phyloP scores from a whole-genome alignment of 2,329 filamentous ascomycete genomes.

The Dactylellina leptospora region DNA sequence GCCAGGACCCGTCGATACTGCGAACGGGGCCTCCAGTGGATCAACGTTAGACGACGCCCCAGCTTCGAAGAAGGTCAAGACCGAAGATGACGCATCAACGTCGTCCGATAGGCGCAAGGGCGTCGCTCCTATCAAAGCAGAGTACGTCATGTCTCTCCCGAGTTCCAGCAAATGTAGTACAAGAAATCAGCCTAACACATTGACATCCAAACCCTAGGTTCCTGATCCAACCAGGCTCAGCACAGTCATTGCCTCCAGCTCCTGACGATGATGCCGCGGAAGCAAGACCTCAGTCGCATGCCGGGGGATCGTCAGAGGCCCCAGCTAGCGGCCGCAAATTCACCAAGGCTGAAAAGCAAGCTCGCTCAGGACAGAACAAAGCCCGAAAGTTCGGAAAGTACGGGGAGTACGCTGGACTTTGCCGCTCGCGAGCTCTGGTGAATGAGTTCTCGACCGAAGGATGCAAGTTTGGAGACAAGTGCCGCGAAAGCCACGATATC shows the following conservation, averaged over 20 bases:
- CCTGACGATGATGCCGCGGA: slow-evolving; percentile 56
- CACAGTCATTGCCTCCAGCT: slow-evolving; percentile 31
- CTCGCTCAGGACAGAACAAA: slow-evolving; percentile 57
- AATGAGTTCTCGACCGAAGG: slow-evolving; percentile 59
- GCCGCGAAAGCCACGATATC: slow-evolving; percentile 83
- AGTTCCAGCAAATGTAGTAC: too few species aligned
- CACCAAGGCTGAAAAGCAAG: slow-evolving; percentile 48
- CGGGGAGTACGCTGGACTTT: slow-evolving; percentile 52
- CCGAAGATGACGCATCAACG: slow-evolving; percentile 29
- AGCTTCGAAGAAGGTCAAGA: slow-evolving; percentile 46
- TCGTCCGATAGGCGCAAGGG: slow-evolving; percentile 36
- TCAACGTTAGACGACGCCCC: slow-evolving; percentile 35
- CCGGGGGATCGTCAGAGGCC: slow-evolving; percentile 25
- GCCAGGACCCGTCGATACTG: slow-evolving; percentile 7
- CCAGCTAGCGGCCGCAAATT: slow-evolving; percentile 37
- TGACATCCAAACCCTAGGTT: slow-evolving; percentile 18
- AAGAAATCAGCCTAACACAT: slow-evolving; percentile 19
- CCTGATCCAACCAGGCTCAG: slow-evolving; percentile 36
- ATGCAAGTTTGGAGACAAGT: slow-evolving; percentile 81
- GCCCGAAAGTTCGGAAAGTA: slow-evolving; percentile 56
- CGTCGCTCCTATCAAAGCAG: slow-evolving; percentile 54
- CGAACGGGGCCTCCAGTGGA: slow-evolving; percentile 11
- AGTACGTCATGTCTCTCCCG: slow-evolving; percentile 53
- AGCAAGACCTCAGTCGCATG: slow-evolving; percentile 14
- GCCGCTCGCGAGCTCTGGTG: slow-evolving; percentile 36